A percentile compares a stretch with the other conserved stretches of the same genome.
Conservation (phyloP, 768 basidiomycete genomes). For the Auriculariales sp. region DNA sequence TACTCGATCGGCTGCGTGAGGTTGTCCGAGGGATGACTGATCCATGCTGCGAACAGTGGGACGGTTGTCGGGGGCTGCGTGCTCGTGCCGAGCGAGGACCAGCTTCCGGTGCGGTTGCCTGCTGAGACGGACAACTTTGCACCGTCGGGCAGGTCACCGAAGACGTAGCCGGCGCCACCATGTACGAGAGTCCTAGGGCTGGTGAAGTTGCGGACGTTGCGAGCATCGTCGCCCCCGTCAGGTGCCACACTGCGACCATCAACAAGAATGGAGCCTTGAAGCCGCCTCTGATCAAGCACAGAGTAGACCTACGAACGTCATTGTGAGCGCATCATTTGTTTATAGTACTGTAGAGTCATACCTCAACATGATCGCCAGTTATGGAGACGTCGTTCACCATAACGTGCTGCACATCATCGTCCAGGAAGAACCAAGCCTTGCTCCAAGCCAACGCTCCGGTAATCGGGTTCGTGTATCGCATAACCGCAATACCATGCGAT, state of each 20-base stretch:
- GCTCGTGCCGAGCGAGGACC: constrained; percentile 51
- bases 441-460: constrained; percentile 42
- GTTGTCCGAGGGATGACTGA: constrained; percentile 25
- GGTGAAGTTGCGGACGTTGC: constrained; percentile 11
- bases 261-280: constrained; percentile 27
- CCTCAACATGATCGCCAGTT: constrained; percentile 22
- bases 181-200: constrained; percentile 40
- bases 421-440: constrained; percentile 63
- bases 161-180: constrained; percentile 45
- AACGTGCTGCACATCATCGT: constrained; percentile 46
- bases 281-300: constrained; percentile 52
- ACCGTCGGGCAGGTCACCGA: constrained; percentile 17
- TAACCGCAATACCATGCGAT: constrained; percentile 37
- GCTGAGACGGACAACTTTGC: constrained; percentile 23
- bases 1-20: constrained; percentile 29
- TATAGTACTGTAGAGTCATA: neutral
- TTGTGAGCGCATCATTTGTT: too few species aligned
- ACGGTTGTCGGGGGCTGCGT: constrained; percentile 40
- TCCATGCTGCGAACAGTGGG: constrained; percentile 51
- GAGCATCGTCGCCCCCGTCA: constrained; percentile 3
- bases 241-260: constrained; percentile 16
- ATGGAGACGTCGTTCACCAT: constrained; percentile 35
- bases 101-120: constrained; percentile 39
- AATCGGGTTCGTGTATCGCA: constrained; percentile 49
- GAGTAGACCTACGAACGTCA: constrained; percentile 32